Base-by-base conservation (phyloP, 2,329 filamentous ascomycete genomes). In the Neopestalotiopsis rosae region DNA sequence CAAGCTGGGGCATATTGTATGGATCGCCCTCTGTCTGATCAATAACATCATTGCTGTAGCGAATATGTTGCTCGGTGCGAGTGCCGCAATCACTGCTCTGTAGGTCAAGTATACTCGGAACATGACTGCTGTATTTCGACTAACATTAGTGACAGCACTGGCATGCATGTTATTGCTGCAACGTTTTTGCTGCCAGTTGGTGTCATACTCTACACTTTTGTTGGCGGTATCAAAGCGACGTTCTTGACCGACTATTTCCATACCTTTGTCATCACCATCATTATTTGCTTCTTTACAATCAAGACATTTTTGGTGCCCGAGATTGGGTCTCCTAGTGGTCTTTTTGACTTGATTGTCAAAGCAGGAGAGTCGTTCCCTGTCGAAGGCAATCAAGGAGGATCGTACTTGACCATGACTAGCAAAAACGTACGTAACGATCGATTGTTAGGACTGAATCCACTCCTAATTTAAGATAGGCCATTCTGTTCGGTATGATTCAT, bases 241-340 rank as follows among this genome's bases (percentile, higher is more conserved):
- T 94, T 96, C 74, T 83, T 95, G 72, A 97, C 94, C 0, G 93
- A 95, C 73, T 95, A 93, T 40, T 71, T 94, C 64, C 94, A 97
- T 77, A 95, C 93, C 0, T 90, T 95, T 13, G 89, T 93, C 67
- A 88, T 95, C 72, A 82, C 97, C 32, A 86, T 96, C 74, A 94
- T 97, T 71, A 93, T 97, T 74, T 89, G 97, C 76, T 86, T 94
- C 65, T 97, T 97, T 73, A 88, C 94, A 0, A 91, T 97, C 72
- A 93, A 91, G 1, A 88, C 93, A 0, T 97, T 96, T 75, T 91
- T 92, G 0, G 92, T 91, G 1, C 86, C 87, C 1, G 81, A 89
- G 9, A 85, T 96, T 0, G 94, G 94, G 34, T 94, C 91, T 1
- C 94, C 94, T 0, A 81, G 86, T 1, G 89, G 87, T 42, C 91